Conservation (phyloP, 352 stramenopile species). For the Phytophthora agathidicida region DNA sequence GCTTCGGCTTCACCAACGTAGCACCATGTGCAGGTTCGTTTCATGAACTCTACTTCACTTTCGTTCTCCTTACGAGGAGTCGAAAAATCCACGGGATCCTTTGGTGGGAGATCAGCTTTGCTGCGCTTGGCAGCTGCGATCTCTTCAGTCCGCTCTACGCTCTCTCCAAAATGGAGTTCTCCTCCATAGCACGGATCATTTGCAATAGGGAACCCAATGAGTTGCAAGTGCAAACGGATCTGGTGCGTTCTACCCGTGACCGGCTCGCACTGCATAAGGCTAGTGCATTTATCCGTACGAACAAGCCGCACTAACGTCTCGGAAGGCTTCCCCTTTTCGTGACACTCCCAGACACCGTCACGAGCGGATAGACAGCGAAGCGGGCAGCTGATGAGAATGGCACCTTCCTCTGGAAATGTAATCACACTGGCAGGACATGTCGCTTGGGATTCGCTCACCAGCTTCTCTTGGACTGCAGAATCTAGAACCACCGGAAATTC, state of each 20-base stretch:
- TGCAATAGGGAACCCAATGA: conserved; percentile 93
- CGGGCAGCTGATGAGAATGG: conserved; percentile 83
- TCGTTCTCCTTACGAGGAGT: conserved; percentile 61
- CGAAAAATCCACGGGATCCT: conserved; percentile 59
- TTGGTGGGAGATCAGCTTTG: conserved; percentile 41
- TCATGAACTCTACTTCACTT: conserved; percentile 75
- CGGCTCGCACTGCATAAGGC: conserved; percentile 93
- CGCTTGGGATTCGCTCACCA: conserved; percentile 43
- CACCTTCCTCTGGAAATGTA: conserved; percentile 53
- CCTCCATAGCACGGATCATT: conserved; percentile 98
- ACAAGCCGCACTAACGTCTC: conserved; percentile 78
- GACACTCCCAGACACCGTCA: conserved; percentile 86
- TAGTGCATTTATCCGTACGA: conserved; percentile 65
- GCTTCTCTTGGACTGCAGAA: conserved; percentile 37
- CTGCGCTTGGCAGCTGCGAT: conserved; percentile 52
- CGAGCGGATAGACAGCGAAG: conserved; percentile 82
- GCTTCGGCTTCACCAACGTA: conserved; percentile 62
- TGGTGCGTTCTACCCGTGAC: conserved; percentile 97
- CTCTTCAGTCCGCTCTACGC: conserved; percentile 39
- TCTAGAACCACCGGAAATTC: conserved; percentile 77
- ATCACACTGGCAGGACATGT: conserved; percentile 58
- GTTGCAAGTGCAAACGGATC: conserved; percentile 96
- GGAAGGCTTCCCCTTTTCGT: conserved; percentile 79
- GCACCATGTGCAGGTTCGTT: conserved; percentile 82
- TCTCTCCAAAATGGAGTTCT: conserved; percentile 91